These are phyloP conservation scores for Penicillium decumbens DNA, from an alignment of 2,329 filamentous ascomycete species.

Conservation along the genomic window DNA sequence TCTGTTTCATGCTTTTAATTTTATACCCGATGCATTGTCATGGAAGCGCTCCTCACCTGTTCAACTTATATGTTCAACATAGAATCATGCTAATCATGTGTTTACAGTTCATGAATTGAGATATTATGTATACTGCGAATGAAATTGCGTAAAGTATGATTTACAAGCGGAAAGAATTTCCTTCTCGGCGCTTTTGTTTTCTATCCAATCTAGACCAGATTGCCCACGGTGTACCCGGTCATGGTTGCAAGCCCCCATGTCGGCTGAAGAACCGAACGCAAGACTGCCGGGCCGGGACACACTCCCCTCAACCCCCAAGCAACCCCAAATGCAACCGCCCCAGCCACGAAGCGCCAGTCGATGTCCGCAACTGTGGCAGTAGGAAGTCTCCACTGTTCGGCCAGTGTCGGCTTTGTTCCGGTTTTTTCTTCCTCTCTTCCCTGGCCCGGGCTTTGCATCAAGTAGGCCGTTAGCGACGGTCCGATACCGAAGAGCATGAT, in stretches of 20 bases:
- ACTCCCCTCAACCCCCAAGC: conserved; percentile 51
- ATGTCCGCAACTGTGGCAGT: conserved; percentile 46
- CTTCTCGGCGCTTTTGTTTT: neutral
- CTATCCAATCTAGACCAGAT: conserved; percentile 23
- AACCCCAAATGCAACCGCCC: conserved; percentile 47
- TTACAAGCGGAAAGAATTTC: neutral
- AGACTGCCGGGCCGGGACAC: conserved; percentile 50
- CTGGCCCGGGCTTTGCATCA: conserved; percentile 29
- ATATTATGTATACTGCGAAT: conserved; percentile 1
- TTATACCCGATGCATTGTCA: conserved; percentile 10
- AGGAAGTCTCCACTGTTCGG: conserved; percentile 42
- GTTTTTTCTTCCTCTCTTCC: conserved; percentile 21
- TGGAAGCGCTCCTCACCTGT: neutral
- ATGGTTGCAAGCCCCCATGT: conserved; percentile 47
- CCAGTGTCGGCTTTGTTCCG: conserved; percentile 38
- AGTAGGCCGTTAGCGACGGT: conserved; percentile 41
- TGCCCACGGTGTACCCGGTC: conserved; percentile 46
- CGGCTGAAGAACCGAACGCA: conserved; percentile 47
- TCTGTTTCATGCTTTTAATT: neutral
- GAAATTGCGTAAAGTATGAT: neutral
- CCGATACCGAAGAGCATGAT: conserved; percentile 49
- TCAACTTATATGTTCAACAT: neutral
- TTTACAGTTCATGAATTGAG: conserved; percentile 1
- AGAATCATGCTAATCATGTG: conserved; percentile 1
- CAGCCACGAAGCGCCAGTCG: conserved; percentile 47